Conservation (phyloP, 1,284 basidiomycete species). For the Apiotrichum laibachii region DNA sequence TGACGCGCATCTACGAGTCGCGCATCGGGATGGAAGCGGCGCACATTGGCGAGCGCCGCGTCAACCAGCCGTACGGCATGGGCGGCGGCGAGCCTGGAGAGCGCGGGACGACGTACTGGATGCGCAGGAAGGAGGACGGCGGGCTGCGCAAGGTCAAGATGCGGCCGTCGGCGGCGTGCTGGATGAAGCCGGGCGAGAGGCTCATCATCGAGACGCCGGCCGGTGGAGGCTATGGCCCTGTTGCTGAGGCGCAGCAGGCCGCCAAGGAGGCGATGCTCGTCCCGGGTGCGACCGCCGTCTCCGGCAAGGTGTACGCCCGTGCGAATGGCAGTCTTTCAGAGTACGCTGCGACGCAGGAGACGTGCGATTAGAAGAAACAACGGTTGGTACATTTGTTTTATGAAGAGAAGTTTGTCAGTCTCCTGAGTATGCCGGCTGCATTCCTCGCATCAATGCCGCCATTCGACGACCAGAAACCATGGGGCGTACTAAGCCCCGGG, state of each 20-base stretch:
- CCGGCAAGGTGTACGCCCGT: too few relatives aligned
- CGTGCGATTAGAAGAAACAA: too few relatives aligned
- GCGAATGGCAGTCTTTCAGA: too few relatives aligned
- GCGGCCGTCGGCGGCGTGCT: conserved; percentile 81
- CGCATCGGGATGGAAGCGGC: conserved; percentile 83
- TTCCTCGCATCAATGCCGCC: too few relatives aligned
- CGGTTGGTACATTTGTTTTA: too few relatives aligned
- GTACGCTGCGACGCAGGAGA: too few relatives aligned
- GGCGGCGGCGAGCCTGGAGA: conserved; percentile 75
- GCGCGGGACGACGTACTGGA: conserved; percentile 83
- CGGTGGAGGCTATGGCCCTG: conserved; percentile 67
- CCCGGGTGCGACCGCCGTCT: too few relatives aligned
- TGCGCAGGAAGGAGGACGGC: not conserved
- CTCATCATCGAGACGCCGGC: conserved; percentile 85
- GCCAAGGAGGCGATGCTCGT: too few relatives aligned
- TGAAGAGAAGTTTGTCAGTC: too few relatives aligned
- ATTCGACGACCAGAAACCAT: conserved; percentile 25
- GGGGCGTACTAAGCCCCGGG: conserved; percentile 23
- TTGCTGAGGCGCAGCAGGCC: too few relatives aligned
- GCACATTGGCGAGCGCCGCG: conserved; percentile 70
- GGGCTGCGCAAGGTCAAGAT: conserved; percentile 61
- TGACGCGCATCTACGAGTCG: conserved; percentile 79
- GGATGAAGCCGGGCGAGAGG: conserved; percentile 79
- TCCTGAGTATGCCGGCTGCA: too few relatives aligned
- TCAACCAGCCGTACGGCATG: conserved; percentile 84